Conservation (phyloP, 2,329 filamentous ascomycete genomes). For the Diaporthe velutina region DNA sequence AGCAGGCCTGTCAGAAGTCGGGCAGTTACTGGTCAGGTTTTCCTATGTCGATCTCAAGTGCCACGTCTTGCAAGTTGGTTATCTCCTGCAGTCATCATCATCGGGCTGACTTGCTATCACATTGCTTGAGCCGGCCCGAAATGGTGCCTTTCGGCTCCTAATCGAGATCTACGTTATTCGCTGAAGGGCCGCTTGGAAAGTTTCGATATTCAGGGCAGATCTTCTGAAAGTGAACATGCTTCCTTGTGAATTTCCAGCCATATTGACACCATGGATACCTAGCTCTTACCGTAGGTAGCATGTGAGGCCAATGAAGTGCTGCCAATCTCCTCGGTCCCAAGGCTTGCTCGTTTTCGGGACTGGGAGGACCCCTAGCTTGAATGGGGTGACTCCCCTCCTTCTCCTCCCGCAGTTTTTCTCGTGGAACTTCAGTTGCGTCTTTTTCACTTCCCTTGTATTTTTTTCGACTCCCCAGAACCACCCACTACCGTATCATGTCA, state of each 20-base stretch:
- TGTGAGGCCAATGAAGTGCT: not conserved
- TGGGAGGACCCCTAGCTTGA: not conserved
- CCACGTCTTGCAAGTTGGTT: not conserved
- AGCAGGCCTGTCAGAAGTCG: not conserved
- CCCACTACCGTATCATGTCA: not conserved
- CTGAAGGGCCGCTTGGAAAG: not conserved
- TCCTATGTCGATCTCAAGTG: not conserved
- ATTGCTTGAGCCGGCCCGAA: not conserved
- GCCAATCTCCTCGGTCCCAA: not conserved
- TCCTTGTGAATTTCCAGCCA: too few species aligned
- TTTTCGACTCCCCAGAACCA: not conserved
- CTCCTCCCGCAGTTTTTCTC: not conserved
- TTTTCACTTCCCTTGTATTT: not conserved
- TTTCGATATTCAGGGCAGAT: not conserved
- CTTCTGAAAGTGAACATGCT: not conserved
- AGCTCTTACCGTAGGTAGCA: too few species aligned
- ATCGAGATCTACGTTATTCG: not conserved
- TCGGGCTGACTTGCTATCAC: not conserved
- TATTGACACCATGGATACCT: not conserved
- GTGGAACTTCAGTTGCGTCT: not conserved
- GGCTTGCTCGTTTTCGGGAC: not conserved
- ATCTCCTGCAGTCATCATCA: slow-evolving; percentile 10
- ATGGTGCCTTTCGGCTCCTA: not conserved
- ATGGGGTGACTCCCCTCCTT: not conserved
- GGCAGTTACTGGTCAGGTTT: not conserved